A percentile compares a stretch with the other conserved stretches of the same genome.
Evolutionary conservation across 306 rosid species (phyloP).

Genomic region (Notholithocarpus densiflorus): DNA sequence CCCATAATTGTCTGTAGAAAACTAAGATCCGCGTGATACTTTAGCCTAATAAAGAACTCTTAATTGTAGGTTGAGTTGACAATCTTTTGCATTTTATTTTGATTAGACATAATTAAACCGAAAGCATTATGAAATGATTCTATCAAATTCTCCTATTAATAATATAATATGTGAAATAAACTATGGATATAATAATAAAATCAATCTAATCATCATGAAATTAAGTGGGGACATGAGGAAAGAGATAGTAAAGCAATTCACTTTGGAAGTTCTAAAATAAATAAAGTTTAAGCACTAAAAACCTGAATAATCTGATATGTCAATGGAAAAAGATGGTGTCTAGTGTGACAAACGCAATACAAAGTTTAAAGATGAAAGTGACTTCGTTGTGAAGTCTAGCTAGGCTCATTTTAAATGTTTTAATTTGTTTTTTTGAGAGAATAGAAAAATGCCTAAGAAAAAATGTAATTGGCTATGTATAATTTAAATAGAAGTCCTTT

Average conservation of each 20-base stretch:
- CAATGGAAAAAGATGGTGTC: conserved; percentile 22
- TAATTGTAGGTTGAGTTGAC: conserved; percentile 40
- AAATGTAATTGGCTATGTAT: background rate
- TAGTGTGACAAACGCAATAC: conserved; percentile 22
- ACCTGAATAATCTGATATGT: conserved; percentile 20
- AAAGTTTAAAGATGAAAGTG: conserved; percentile 22
- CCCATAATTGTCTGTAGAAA: conserved; percentile 51
- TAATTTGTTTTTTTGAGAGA: background rate
- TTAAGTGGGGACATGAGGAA: conserved; percentile 45
- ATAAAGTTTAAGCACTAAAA: conserved; percentile 27
- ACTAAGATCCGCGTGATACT: conserved; percentile 53
- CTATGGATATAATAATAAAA: conserved; percentile 27
- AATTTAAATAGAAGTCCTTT: background rate
- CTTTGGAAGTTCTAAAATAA: conserved; percentile 42
- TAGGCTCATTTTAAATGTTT: conserved; percentile 1
- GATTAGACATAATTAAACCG: conserved; percentile 37
- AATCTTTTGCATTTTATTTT: conserved; percentile 38
- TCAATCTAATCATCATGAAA: conserved; percentile 50
- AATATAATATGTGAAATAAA: conserved; percentile 22
- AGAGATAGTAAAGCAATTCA: conserved; percentile 23
- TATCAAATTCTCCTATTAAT: conserved; percentile 25
- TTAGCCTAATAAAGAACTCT: conserved; percentile 22
- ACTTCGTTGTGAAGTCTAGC: conserved; percentile 35
- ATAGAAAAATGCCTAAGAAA: background rate
- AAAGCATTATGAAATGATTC: conserved; percentile 38